Conservation (phyloP, 2,329 filamentous ascomycete species). For the Aspergillus calidoustus region DNA sequence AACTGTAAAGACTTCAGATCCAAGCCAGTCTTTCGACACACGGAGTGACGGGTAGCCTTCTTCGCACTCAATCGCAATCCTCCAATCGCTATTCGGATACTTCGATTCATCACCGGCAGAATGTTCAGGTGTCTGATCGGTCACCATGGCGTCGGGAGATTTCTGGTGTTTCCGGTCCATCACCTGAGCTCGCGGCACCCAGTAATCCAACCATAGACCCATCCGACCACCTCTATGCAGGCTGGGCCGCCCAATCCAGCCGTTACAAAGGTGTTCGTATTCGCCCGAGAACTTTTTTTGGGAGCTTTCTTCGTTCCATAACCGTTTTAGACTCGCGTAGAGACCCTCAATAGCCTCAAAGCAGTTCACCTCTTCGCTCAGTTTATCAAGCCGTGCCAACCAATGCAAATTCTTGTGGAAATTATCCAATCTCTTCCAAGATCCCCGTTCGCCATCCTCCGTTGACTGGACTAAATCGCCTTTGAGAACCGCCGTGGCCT, state of each 20-base stretch:
- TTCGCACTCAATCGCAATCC: slow-evolving; percentile 49
- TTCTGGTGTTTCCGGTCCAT: slow-evolving; percentile 36
- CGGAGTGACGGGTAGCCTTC: slow-evolving; percentile 50
- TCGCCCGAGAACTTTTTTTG: slow-evolving; percentile 34
- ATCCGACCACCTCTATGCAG: slow-evolving; percentile 46
- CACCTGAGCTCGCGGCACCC: slow-evolving; percentile 43
- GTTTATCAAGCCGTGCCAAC: slow-evolving; percentile 49
- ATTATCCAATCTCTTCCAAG: slow-evolving; percentile 43
- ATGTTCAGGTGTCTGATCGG: slow-evolving; percentile 33
- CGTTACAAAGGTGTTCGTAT: slow-evolving; percentile 47
- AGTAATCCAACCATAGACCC: slow-evolving; percentile 49
- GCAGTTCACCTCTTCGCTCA: slow-evolving; percentile 51
- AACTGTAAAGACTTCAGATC: slow-evolving; percentile 38
- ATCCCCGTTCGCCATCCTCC: slow-evolving; percentile 35
- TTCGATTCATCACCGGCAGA: slow-evolving; percentile 23
- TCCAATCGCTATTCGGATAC: slow-evolving; percentile 37
- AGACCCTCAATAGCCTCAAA: slow-evolving; percentile 52
- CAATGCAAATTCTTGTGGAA: slow-evolving; percentile 51
- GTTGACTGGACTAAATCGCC: slow-evolving; percentile 41
- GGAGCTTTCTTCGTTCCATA: slow-evolving; percentile 49
- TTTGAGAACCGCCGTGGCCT: slow-evolving; percentile 49
- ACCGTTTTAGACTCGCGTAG: slow-evolving; percentile 46
- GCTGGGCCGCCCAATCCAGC: slow-evolving; percentile 46
- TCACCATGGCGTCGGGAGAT: slow-evolving; percentile 38
- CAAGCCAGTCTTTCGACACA: slow-evolving; percentile 51